Base-by-base conservation (phyloP, 768 basidiomycete species). In the Scleroderma citrinum region DNA sequence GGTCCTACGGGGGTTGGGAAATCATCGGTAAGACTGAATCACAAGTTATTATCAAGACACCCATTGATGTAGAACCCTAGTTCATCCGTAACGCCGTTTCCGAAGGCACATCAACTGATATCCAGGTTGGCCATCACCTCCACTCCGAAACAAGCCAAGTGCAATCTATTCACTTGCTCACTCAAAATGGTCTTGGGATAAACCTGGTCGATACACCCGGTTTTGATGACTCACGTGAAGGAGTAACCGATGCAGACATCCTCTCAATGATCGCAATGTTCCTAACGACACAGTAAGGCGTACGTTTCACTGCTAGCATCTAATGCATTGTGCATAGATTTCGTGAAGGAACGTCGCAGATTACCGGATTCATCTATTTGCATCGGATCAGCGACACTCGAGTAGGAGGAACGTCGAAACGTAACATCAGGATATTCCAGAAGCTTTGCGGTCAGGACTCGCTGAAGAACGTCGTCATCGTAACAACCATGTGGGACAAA, bases 161-260 rank as follows among this genome's bases (percentile, higher is more conserved):
- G 20, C 21, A 41, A 5, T 16, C 64, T 1, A 57, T 72, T 1
- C 44, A 63, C 5, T 61, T 71, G 3, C 72, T 76, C 56, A 48
- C 63, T 17, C 47, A 75, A 2, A 69, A 72, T 36, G 73, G 69
- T 2, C 57, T 59, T 7, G 52, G 38, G 23, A 61, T 78, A n/a
- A 70, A 62, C 0, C 61, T 80, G 3, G 70, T 80, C 40, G 59
- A 60, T 48, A 57, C 58, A 35, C 55, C 59, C 29, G 60, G 60
- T 12, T 62, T 58, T 41, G 59, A 67, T 24, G 62, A 66, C 48
- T 58, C 59, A 3, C 40, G 40, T 24, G 16, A 5, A 44, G 51
- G 16, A 36, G 39, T 19, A 45, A 52, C 0, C 8, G 67, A 67
- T 47, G 46, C 47, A n/a, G 47, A 62, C 21, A 56, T 66, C 24